phyloP scores from a whole-genome alignment of 2,329 filamentous ascomycete species.

The Fusarium lateritium region DNA sequence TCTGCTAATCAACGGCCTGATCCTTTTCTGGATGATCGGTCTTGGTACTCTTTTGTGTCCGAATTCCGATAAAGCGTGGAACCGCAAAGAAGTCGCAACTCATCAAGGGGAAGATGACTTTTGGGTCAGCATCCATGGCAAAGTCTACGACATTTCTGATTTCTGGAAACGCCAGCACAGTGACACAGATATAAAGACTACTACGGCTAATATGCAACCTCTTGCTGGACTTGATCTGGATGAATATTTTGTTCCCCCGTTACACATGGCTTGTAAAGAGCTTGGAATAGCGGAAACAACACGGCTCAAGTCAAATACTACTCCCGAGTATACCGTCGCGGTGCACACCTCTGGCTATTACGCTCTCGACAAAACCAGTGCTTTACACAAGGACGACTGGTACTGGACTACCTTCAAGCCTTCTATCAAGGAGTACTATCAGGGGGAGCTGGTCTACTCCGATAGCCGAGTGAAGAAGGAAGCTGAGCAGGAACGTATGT shows the following conservation, averaged over 20 bases:
- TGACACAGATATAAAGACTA: slow-evolving; percentile 75
- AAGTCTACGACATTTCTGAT: slow-evolving; percentile 91
- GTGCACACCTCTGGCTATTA: slow-evolving; percentile 79
- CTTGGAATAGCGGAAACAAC: slow-evolving; percentile 72
- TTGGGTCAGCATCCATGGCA: slow-evolving; percentile 88
- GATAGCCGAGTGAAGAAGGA: slow-evolving; percentile 71
- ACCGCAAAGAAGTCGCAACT: slow-evolving; percentile 77
- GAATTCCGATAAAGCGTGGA: slow-evolving; percentile 93
- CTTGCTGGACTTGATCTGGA: slow-evolving; percentile 86
- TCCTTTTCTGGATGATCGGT: slow-evolving; percentile 93
- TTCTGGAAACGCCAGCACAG: slow-evolving; percentile 92
- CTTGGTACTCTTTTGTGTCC: slow-evolving; percentile 92
- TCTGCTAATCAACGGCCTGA: slow-evolving; percentile 80
- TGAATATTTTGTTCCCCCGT: slow-evolving; percentile 86
- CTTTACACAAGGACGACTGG: slow-evolving; percentile 78
- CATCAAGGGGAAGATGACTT: slow-evolving; percentile 82
- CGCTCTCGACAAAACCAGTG: slow-evolving; percentile 67
- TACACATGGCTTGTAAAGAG: slow-evolving; percentile 80
- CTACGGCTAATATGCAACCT: slow-evolving; percentile 76
- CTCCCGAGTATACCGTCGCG: slow-evolving; percentile 65
- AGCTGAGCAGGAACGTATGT: slow-evolving; percentile 78
- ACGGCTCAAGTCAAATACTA: slow-evolving; percentile 75
- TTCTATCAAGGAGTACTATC: slow-evolving; percentile 86
- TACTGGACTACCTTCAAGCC: slow-evolving; percentile 82
- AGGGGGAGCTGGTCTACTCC: slow-evolving; percentile 86